Base-by-base conservation (phyloP, 345 rosid genomes). In the Salix koriyanagi region DNA sequence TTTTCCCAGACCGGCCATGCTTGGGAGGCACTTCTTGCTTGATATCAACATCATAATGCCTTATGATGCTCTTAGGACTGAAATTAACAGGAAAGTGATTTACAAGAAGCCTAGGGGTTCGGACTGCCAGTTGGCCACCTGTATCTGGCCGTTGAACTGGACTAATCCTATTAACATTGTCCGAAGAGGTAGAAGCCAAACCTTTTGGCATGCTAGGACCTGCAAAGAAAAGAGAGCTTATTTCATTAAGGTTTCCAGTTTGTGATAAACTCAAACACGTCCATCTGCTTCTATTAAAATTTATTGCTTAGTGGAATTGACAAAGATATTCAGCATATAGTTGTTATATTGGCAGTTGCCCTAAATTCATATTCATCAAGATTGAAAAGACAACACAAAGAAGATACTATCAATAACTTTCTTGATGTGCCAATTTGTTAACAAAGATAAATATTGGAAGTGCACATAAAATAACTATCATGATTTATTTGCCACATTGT, bases 21-120 rank as follows among this genome's bases (percentile, higher is more conserved):
- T 44, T 32, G 30, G 81, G 13, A 70, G 79, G 76, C 66, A 7
- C 41, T 5, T 81, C 84, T 54, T 82, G 89, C 76, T 81, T 91
- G 78, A 91, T 83, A 66, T 88, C 90, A 61, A 94, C 73, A 80
- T 91, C 91, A 61, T 94, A 92, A 75, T 92, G 97, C 58, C 67
- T 26, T 70, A 94, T 88, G 65, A 79, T 83, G 30, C 76, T 81
- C 26, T 86, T 80, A 10, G 86, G 84, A 81, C 84, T 81, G 80
- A 91, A 92, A 4, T 68, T 67, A 6, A 94, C 90, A 2, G 74
- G 85, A 50, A 91, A 92, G 71, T 92, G 94, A 76, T 92, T 94
- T 37, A 88, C 97, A 14, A 23, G 79, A 50, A 94, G 92, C 70
- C 34, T 83, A 4, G 84, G 80, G 21, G 26, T 78, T 3, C 80